These are phyloP conservation scores for Solanum hybrid DNA, from an alignment of 305 asterid genomes.

Conservation along the genomic window DNA sequence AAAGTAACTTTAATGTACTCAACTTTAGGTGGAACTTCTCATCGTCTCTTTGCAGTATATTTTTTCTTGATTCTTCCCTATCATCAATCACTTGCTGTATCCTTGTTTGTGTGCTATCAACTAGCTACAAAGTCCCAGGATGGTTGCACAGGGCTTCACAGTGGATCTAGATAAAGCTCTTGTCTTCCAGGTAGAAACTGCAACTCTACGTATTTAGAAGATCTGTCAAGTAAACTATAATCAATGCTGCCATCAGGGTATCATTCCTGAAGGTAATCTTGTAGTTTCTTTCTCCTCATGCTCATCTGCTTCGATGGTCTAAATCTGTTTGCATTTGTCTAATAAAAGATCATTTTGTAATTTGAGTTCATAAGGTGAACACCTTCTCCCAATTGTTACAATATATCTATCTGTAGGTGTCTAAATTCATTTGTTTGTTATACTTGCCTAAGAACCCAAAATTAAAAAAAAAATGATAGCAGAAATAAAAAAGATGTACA, in stretches of 20 bases:
- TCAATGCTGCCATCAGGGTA: too few species aligned
- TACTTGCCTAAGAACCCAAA: neutral
- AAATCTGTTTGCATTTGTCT: neutral
- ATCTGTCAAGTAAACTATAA: too few species aligned
- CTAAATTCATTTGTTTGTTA: neutral
- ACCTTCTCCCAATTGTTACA: neutral
- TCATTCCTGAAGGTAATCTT: neutral
- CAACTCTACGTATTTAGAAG: too few species aligned
- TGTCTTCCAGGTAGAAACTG: too few species aligned
- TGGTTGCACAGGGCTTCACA: too few species aligned
- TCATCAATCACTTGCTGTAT: neutral
- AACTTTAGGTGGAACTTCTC: too few species aligned
- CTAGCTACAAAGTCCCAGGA: too few species aligned
- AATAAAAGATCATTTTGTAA: neutral
- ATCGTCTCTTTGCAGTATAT: too few species aligned
- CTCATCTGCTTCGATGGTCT: neutral
- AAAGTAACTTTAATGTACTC: too few species aligned
- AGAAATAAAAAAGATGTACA: neutral
- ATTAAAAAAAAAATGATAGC: neutral
- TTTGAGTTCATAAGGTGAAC: neutral
- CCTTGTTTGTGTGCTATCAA: neutral
- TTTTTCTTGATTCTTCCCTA: too few species aligned
- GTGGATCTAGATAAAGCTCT: too few species aligned
- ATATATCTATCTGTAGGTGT: neutral
- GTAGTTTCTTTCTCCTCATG: neutral